Percentiles rank a stretch among this genome's conserved stretches.
Evolutionary conservation across 139 green algal species (phyloP).

Genomic region (Micromonas commoda): DNA sequence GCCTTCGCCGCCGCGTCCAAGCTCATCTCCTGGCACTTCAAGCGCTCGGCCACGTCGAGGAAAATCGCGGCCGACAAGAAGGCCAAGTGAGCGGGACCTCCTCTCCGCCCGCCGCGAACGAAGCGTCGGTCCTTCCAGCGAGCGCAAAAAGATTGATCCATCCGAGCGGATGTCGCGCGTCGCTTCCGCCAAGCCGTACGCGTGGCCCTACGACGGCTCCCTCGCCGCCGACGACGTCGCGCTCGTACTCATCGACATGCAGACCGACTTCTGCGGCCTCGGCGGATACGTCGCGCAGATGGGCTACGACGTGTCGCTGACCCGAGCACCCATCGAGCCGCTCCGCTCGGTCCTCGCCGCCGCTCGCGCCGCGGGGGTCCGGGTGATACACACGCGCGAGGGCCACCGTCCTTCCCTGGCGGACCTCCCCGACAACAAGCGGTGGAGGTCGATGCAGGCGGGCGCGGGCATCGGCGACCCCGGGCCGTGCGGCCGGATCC

Average conservation of each 20-base stretch:
- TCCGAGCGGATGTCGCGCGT: neutral
- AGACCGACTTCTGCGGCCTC: constrained; percentile 57
- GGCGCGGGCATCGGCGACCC: constrained; percentile 51
- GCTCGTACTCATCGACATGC: constrained; percentile 62
- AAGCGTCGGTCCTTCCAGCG: neutral
- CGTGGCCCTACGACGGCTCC: constrained; percentile 47
- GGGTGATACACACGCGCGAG: constrained; percentile 59
- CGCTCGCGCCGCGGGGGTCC: constrained; percentile 36
- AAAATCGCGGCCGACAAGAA: too few species aligned
- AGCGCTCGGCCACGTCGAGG: too few species aligned
- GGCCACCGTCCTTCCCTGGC: constrained; percentile 52
- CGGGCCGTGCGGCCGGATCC: constrained; percentile 46
- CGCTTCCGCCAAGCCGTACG: constrained; percentile 39
- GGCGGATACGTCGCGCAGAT: constrained; percentile 60
- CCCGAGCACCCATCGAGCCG: constrained; percentile 45
- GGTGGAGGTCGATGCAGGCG: constrained; percentile 45
- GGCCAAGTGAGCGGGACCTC: too few species aligned
- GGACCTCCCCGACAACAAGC: constrained; percentile 60
- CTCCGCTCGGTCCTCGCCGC: constrained; percentile 48
- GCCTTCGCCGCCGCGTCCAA: too few species aligned
- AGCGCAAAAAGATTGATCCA: neutral
- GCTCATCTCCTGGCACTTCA: too few species aligned
- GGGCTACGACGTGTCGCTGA: constrained; percentile 53
- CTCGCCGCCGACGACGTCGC: constrained; percentile 36
- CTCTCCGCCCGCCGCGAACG: too few species aligned